phyloP scores from a whole-genome alignment of 768 basidiomycete genomes.

The Hortiboletus campestris region DNA sequence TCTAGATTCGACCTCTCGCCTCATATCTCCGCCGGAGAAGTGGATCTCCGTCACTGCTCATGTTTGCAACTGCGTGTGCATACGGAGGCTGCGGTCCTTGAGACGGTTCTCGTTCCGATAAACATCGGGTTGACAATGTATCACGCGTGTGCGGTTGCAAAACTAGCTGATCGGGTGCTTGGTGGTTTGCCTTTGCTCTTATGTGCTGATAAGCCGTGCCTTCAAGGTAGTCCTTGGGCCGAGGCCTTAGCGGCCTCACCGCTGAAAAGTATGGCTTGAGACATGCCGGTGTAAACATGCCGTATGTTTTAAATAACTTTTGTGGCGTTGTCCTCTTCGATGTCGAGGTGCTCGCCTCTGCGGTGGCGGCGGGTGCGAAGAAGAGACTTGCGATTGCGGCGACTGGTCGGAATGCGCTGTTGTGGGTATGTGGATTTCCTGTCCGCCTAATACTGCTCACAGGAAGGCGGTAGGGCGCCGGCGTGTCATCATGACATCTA shows the following conservation, averaged over 20 bases:
- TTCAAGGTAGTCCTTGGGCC: neutral
- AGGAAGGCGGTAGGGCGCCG: neutral
- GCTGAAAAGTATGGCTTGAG: slow-evolving; percentile 2
- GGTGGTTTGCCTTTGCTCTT: neutral
- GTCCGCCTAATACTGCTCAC: neutral
- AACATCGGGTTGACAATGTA: neutral
- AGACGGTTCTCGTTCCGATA: neutral
- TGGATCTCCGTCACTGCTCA: slow-evolving; percentile 9
- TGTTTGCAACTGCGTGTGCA: neutral
- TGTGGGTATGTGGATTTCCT: slow-evolving; percentile 5
- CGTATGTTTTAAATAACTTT: slow-evolving; percentile 7
- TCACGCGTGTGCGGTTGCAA: too few relatives aligned
- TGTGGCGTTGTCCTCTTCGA: slow-evolving; percentile 6
- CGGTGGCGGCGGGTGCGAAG: slow-evolving; percentile 28
- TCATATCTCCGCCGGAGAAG: slow-evolving; percentile 19
- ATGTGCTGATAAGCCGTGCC: neutral
- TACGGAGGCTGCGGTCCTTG: neutral
- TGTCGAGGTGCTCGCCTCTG: slow-evolving; percentile 4
- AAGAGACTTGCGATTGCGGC: slow-evolving; percentile 9
- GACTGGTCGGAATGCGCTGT: slow-evolving; percentile 1
- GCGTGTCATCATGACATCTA: neutral
- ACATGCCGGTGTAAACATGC: slow-evolving; percentile 5
- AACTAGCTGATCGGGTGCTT: neutral
- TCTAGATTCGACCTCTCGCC: neutral
- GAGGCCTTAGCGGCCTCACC: neutral